These are phyloP conservation scores for Tulasnella sp. DNA, from an alignment of 768 basidiomycete species.

Conservation along the genomic window DNA sequence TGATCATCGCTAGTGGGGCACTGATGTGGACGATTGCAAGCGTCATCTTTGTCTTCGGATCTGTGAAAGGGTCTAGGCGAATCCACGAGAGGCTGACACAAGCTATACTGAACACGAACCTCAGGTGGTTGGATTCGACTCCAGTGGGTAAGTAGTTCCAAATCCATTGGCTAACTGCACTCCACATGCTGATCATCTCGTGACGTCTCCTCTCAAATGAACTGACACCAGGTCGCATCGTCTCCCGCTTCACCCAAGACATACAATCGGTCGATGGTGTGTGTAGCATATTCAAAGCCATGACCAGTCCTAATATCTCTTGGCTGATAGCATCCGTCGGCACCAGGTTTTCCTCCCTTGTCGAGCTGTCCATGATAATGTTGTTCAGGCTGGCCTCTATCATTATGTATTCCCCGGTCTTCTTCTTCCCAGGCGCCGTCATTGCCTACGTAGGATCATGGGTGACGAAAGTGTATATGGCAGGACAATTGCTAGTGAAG, in stretches of 20 bases:
- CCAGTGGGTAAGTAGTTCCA: slow-evolving; percentile 22
- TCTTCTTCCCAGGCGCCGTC: slow-evolving; percentile 17
- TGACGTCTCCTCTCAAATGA: too few species aligned
- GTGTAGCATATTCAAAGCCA: not conserved
- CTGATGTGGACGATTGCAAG: slow-evolving; percentile 28
- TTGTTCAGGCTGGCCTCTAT: slow-evolving; percentile 20
- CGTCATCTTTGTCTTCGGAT: slow-evolving; percentile 38
- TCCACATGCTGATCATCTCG: too few species aligned
- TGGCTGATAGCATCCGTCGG: not conserved
- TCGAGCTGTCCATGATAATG: slow-evolving; percentile 17
- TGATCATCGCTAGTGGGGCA: slow-evolving; percentile 28
- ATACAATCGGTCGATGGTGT: slow-evolving; percentile 16
- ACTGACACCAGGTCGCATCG: slow-evolving; percentile 21
- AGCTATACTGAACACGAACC: slow-evolving; percentile 46
- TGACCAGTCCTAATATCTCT: not conserved
- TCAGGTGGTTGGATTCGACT: slow-evolving; percentile 26
- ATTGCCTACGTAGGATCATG: slow-evolving; percentile 21
- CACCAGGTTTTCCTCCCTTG: not conserved
- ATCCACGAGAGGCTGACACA: slow-evolving; percentile 44
- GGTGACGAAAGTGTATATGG: slow-evolving; percentile 28
- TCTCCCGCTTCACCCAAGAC: slow-evolving; percentile 22
- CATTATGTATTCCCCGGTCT: slow-evolving; percentile 18
- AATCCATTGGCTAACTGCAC: too few species aligned
- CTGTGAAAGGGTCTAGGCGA: slow-evolving; percentile 40
- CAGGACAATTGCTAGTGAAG: slow-evolving; percentile 30